phyloP scores from a whole-genome alignment of 257 asterid species.

The Linderniella brevidens region DNA sequence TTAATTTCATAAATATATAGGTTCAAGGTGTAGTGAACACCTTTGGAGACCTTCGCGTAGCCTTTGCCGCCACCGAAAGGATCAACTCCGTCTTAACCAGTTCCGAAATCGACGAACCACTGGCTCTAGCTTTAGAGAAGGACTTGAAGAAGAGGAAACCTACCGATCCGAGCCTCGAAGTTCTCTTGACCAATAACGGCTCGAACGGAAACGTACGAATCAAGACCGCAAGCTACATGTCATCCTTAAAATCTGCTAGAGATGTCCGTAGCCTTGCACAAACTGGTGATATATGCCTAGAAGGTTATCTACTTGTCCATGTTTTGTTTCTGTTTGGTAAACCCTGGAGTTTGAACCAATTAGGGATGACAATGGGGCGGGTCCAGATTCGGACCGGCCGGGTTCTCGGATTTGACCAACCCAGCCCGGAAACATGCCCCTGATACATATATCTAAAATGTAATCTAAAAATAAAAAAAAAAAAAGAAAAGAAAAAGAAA shows the following conservation, averaged over 20 bases:
- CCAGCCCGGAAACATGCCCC: too few relatives aligned
- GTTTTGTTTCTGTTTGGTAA: too few relatives aligned
- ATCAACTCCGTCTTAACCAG: slow-evolving; percentile 73
- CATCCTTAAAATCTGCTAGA: slow-evolving; percentile 54
- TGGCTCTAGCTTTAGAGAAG: slow-evolving; percentile 62
- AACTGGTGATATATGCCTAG: slow-evolving; percentile 74
- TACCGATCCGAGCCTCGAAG: slow-evolving; percentile 35
- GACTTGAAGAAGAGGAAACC: slow-evolving; percentile 43
- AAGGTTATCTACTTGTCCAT: too few relatives aligned
- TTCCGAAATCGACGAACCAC: slow-evolving; percentile 69
- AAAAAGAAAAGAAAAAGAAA: too few relatives aligned
- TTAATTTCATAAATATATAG: slow-evolving; percentile 13
- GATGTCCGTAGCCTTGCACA: slow-evolving; percentile 47
- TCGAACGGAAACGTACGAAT: slow-evolving; percentile 21
- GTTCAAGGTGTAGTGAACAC: slow-evolving; percentile 98
- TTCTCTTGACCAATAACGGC: slow-evolving; percentile 31
- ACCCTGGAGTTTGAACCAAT: too few relatives aligned
- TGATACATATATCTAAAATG: too few relatives aligned
- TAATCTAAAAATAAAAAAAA: too few relatives aligned
- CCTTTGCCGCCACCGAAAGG: slow-evolving; percentile 85
- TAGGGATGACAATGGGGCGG: too few relatives aligned
- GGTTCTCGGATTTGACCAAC: too few relatives aligned
- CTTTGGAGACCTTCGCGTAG: slow-evolving; percentile 93
- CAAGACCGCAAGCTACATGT: slow-evolving; percentile 35
- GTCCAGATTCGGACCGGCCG: too few relatives aligned